These are phyloP conservation scores for Microcyclosporella mali DNA, from an alignment of 2,329 filamentous ascomycete species.

Conservation along the genomic window DNA sequence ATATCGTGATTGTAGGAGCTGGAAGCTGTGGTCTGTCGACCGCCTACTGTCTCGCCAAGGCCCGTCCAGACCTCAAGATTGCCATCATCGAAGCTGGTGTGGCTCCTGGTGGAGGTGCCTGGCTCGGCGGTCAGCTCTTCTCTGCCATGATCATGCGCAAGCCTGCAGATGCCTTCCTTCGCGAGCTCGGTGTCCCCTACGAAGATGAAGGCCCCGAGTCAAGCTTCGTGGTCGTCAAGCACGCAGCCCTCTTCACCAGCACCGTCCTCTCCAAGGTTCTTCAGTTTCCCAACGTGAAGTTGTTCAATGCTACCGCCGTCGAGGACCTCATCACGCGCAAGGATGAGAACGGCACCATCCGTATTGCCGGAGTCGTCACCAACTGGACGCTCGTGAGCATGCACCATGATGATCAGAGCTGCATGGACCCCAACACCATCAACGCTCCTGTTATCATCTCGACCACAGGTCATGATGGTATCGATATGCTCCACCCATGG, in stretches of 20 bases:
- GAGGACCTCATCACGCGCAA: slow-evolving; percentile 87
- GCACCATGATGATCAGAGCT: slow-evolving; percentile 56
- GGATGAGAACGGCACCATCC: slow-evolving; percentile 48
- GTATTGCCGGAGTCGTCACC: slow-evolving; percentile 82
- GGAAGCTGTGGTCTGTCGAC: slow-evolving; percentile 81
- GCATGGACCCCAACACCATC: slow-evolving; percentile 98
- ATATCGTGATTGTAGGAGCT: slow-evolving; percentile 88
- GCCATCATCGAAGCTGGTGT: slow-evolving; percentile 85
- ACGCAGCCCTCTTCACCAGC: slow-evolving; percentile 85
- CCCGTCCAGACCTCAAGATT: slow-evolving; percentile 84
- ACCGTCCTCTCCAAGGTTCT: slow-evolving; percentile 80
- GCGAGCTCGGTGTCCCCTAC: slow-evolving; percentile 73
- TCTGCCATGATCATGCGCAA: slow-evolving; percentile 93
- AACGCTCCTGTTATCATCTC: slow-evolving; percentile 84
- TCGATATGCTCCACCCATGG: neutral
- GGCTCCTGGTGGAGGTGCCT: slow-evolving; percentile 80
- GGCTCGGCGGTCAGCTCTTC: slow-evolving; percentile 92
- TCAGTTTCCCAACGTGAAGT: slow-evolving; percentile 82
- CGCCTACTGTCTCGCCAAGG: slow-evolving; percentile 75
- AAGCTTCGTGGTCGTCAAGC: slow-evolving; percentile 86
- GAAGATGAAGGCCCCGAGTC: slow-evolving; percentile 65
- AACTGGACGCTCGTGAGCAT: slow-evolving; percentile 89
- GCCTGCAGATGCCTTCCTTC: slow-evolving; percentile 78
- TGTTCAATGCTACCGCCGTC: slow-evolving; percentile 90
- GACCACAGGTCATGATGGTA: slow-evolving; percentile 81